A percentile compares a stretch with the other conserved stretches of the same genome.
These are phyloP conservation scores for Sclerotiophoma versabilis DNA, from an alignment of 2,329 filamentous ascomycete genomes.

Conservation along the genomic window DNA sequence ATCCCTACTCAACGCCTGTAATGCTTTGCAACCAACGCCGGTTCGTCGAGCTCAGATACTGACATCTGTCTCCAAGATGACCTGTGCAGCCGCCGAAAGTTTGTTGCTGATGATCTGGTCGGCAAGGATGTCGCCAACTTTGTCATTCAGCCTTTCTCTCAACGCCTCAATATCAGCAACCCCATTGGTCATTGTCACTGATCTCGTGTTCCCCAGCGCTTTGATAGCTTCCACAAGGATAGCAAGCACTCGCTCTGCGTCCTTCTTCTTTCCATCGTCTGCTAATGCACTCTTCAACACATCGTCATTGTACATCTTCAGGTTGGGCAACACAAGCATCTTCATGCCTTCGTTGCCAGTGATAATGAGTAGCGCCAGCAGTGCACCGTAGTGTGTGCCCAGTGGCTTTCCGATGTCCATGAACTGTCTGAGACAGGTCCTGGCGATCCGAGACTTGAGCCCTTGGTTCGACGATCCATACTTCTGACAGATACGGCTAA, in stretches of 20 bases:
- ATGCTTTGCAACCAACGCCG: slow-evolving; percentile 4
- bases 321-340: slow-evolving; percentile 70
- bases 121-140: slow-evolving; percentile 54
- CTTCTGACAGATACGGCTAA: slow-evolving; percentile 79
- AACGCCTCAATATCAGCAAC: slow-evolving; percentile 51
- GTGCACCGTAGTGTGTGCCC: slow-evolving; percentile 86
- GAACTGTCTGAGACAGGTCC: slow-evolving; percentile 92
- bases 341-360: slow-evolving; percentile 72
- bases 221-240: slow-evolving; percentile 65
- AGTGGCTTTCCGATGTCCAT: slow-evolving; percentile 85
- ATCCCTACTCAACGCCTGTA: slow-evolving; percentile 18
- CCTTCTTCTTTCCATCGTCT: slow-evolving; percentile 62
- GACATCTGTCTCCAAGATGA: slow-evolving; percentile 34
- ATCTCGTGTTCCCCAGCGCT: slow-evolving; percentile 58
- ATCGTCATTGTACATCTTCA: slow-evolving; percentile 66
- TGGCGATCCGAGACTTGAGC: slow-evolving; percentile 84
- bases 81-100: slow-evolving; percentile 37
- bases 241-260: slow-evolving; percentile 66
- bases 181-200: slow-evolving; percentile 47
- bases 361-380: slow-evolving; percentile 79
- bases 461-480: slow-evolving; percentile 82
- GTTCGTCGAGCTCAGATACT: slow-evolving; percentile 19
- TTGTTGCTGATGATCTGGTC: slow-evolving; percentile 50
- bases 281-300: slow-evolving; percentile 61
- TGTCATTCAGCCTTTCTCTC: slow-evolving; percentile 52